Evolutionary conservation across 1,284 basidiomycete genomes (phyloP).

Genomic region (Lentinula novae-zelandiae): DNA sequence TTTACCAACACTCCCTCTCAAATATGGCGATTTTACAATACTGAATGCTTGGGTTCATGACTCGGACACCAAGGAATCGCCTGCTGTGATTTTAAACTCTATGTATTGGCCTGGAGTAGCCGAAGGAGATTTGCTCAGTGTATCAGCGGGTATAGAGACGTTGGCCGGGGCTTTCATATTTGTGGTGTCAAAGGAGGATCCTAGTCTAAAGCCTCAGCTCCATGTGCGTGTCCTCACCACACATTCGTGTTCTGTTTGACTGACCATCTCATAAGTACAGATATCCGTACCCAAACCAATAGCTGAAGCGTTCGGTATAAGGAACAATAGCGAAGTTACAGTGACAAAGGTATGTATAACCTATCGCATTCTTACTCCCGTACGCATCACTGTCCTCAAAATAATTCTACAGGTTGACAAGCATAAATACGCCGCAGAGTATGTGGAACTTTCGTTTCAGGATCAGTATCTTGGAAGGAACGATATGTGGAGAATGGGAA

Average conservation of each 20-base stretch:
- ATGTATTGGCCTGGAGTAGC: conserved; percentile 70
- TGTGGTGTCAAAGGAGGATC: conserved; percentile 60
- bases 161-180: conserved; percentile 59
- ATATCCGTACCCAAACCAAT: conserved; percentile 70
- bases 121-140: conserved; percentile 67
- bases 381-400: conserved; percentile 3
- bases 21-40: conserved; percentile 55
- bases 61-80: conserved; percentile 43
- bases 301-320: conserved; percentile 65
- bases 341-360: conserved; percentile 55
- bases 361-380: conserved; percentile 5
- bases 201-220: conserved; percentile 53
- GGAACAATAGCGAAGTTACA: conserved; percentile 67
- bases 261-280: conserved; percentile 31
- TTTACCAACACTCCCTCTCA: conserved; percentile 36
- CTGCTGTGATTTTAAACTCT: conserved; percentile 63
- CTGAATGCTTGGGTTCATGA: conserved; percentile 76
- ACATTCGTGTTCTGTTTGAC: conserved; percentile 6
- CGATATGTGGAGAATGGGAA: conserved; percentile 88
- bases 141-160: conserved; percentile 38
- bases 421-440: conserved; percentile 65
- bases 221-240: conserved; percentile 42
- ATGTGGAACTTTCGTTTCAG: conserved; percentile 85
- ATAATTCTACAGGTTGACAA: conserved; percentile 55
- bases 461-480: conserved; percentile 91